phyloP scores from a whole-genome alignment of 345 rosid species.

The Dimocarpus longan region DNA sequence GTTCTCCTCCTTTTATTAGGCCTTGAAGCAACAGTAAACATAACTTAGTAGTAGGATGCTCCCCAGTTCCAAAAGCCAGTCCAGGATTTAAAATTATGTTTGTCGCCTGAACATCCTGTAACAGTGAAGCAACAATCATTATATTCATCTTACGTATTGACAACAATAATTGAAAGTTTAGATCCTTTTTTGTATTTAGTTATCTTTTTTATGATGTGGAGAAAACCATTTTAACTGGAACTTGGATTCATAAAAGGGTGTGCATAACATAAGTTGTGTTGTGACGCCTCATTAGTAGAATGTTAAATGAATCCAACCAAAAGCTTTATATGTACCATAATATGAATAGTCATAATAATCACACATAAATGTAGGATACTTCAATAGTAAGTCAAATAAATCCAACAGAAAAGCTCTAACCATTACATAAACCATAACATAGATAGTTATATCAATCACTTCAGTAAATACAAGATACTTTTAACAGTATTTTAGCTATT shows the following conservation, averaged over 20 bases:
- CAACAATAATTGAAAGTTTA: neutral
- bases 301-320: neutral
- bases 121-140: constrained; percentile 12
- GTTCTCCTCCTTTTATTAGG: constrained; percentile 75
- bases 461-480: neutral
- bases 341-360: neutral
- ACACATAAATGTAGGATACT: neutral
- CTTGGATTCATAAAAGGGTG: neutral
- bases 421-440: neutral
- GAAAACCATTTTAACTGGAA: neutral
- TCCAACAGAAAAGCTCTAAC: neutral
- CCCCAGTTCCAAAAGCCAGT: constrained; percentile 91
- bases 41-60: constrained; percentile 76
- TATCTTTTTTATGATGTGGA: neutral
- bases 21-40: constrained; percentile 64
- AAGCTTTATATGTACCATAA: too few relatives aligned
- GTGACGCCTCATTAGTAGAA: too few relatives aligned
- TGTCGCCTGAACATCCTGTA: constrained; percentile 58
- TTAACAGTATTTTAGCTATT: neutral
- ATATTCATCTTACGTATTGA: neutral
- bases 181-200: neutral
- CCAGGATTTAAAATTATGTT: constrained; percentile 88
- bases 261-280: neutral
- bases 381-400: neutral
- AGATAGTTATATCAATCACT: neutral